Evolutionary conservation across 371 early-diverging fungal species (phyloP), one percentile per base, ranked within the genome.

Genomic region (Lichtheimia corymbifera): DNA sequence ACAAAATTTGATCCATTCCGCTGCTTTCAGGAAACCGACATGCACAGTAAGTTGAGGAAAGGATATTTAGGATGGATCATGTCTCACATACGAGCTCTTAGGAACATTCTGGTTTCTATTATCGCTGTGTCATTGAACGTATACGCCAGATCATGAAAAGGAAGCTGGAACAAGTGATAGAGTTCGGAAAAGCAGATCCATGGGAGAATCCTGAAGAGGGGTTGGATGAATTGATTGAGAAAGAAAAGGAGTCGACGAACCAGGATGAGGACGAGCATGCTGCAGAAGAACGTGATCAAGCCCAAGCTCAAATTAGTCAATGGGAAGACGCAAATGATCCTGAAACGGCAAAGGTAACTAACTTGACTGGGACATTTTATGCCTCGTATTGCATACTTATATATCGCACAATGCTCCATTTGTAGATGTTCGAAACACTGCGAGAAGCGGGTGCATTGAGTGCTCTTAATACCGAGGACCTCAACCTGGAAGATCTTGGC

Each of bases 81-180:
- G 2, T 4, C 47, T 53, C 60, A 40, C 22, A 49, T 44, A n/a
- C n/a, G 22, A 42, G 3, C 15, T 52, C 14, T 25, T 25, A 61
- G 61, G 53, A 44, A 57, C 51, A 20, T n/a, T 11, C 14, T 43
- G 76, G 76, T 3, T 76, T 44, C 27, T 70, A 66, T 58, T 76
- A 76, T 44, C 18, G 24, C 11, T 70, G 72, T 50, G 72, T 67
- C 3, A 27, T 54, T 47, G 17, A 50, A 20, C 62, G 65, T 35
- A n/a, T 71, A 5, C 56, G 70, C 6, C 47, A 15, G 12, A 6
- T 14, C 15, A 7, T 66, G 18, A 45, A 53, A 20, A 43, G 47
- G 12, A 72, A 67, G 44, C 0, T 53, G n/a, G 5, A 20, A 5
- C 45, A 58, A 14, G 2, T 64, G 18, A 3, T 44, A 5, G 44